These are phyloP conservation scores for Houttuynia cordata DNA, from an alignment of 164 flowering plant genomes.

Conservation along the genomic window DNA sequence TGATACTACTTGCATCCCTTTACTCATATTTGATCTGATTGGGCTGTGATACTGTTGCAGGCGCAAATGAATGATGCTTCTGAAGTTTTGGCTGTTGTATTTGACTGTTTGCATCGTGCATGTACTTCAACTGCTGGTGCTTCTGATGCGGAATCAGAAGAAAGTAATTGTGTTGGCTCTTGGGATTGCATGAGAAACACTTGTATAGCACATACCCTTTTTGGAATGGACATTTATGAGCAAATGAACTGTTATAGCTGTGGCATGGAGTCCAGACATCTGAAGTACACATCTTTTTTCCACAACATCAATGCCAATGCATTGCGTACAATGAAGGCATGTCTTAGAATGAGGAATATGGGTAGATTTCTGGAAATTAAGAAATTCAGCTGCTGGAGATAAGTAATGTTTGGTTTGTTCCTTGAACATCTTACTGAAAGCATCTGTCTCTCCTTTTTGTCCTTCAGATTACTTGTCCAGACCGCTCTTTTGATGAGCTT, in stretches of 20 bases:
- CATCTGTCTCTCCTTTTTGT: not conserved
- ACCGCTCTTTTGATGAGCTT: conserved; percentile 70
- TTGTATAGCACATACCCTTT: conserved; percentile 74
- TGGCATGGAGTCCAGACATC: conserved; percentile 66
- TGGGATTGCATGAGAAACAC: conserved; percentile 73
- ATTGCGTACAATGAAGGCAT: conserved; percentile 86
- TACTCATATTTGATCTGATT: conserved; percentile 7
- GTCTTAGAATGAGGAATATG: conserved; percentile 1
- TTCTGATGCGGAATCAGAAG: conserved; percentile 52
- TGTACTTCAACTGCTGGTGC: conserved; percentile 29
- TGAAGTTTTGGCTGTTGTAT: conserved; percentile 85
- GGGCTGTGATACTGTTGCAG: conserved; percentile 26
- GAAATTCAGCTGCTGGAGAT: not conserved
- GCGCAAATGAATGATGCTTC: conserved; percentile 99
- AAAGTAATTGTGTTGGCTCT: conserved; percentile 40
- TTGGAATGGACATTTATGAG: conserved; percentile 90
- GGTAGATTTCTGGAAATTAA: not conserved
- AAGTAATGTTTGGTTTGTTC: not conserved
- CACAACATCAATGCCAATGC: conserved; percentile 93
- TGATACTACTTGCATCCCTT: not conserved
- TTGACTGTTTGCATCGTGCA: conserved; percentile 82
- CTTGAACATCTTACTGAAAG: not conserved
- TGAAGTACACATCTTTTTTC: conserved; percentile 87
- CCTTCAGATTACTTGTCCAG: conserved; percentile 53
- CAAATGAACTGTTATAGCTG: conserved; percentile 79